Evolutionary conservation across 2,329 filamentous ascomycete species (phyloP), one percentile per base, ranked within the genome.

Genomic region (Neophaeococcomyces aloes): DNA sequence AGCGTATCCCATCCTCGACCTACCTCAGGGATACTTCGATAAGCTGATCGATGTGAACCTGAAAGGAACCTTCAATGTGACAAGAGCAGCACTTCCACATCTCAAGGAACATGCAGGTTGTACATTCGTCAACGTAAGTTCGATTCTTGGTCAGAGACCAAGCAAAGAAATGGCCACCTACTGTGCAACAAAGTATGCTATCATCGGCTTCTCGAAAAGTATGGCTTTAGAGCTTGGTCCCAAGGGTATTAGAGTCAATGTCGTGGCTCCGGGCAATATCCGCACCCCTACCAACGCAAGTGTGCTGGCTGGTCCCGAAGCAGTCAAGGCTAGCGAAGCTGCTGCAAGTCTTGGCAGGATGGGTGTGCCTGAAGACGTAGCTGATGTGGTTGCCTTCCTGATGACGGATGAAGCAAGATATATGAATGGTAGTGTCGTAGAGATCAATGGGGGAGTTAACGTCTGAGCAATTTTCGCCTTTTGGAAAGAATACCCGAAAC

Each of bases 41-140:
- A 61, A 61, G 6, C 63, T 78, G 36, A 76, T 69, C 29, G 65
- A 61, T 31, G 64, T 78, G 53, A 79, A 79, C 50, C 76, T 76
- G 50, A 65, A 66, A 13, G 73, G 64, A 1, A 66, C 59, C 3
- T 75, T 64, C 71, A 56, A 75, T 5, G 65, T 59, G 2, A 70
- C 69, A 0, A 57, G 68, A 1, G 65, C 66, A 2, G 65, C 63
- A 3, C 51, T 75, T 1, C 53, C 51, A 2, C 61, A 64, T 15
- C 75, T 76, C 71, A 41, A 32, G 19, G 38, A 41, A 14, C 38
- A 41, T 21, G n/a, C 38, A 23, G 72, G 72, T 2, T 41, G 38
- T 17, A 58, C 68, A 1, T 58, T 75, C 4, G 69, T 75, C 15
- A 72, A 74, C 47, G 66, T 75, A 15, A 69, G 72, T 0, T 74